Percentiles rank a stretch among this genome's conserved stretches.
Conservation (phyloP, 169 alveolate genomes). For the Eimeria acervulina region DNA sequence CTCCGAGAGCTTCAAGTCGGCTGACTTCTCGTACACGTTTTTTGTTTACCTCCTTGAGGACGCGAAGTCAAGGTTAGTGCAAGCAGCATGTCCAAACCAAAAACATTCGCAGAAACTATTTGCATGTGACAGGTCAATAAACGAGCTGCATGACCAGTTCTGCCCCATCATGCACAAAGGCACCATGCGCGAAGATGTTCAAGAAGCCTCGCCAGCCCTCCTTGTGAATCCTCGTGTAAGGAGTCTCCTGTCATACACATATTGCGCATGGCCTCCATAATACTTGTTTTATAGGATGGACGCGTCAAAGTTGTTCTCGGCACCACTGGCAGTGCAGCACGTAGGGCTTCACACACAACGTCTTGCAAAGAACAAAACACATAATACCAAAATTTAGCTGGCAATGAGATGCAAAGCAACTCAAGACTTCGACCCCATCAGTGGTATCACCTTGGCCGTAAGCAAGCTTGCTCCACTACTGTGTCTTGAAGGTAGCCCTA, state of each 20-base stretch:
- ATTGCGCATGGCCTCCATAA: background rate
- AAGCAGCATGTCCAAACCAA: background rate
- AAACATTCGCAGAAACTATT: background rate
- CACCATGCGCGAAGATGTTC: slow-evolving; percentile 87
- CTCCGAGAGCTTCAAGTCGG: slow-evolving; percentile 86
- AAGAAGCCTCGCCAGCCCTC: slow-evolving; percentile 93
- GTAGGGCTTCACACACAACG: slow-evolving; percentile 71
- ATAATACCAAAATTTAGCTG: slow-evolving; percentile 77
- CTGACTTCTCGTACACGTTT: slow-evolving; percentile 90
- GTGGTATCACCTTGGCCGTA: slow-evolving; percentile 93
- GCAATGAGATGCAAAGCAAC: slow-evolving; percentile 89
- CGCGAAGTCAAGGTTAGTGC: slow-evolving; percentile 85
- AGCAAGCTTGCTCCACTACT: background rate
- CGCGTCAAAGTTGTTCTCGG: slow-evolving; percentile 88
- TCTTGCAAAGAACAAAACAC: background rate
- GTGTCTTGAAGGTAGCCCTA: background rate
- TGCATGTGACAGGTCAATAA: slow-evolving; percentile 35
- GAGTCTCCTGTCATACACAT: background rate
- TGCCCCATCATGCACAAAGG: slow-evolving; percentile 94
- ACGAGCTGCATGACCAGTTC: slow-evolving; percentile 83
- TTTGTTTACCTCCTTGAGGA: slow-evolving; percentile 90
- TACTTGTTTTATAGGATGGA: slow-evolving; percentile 86
- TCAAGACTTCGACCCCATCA: slow-evolving; percentile 89
- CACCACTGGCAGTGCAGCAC: slow-evolving; percentile 85
- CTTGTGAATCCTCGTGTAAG: slow-evolving; percentile 91